phyloP scores from a whole-genome alignment of 495 filamentous ascomycete species.

The Neurospora africana region DNA sequence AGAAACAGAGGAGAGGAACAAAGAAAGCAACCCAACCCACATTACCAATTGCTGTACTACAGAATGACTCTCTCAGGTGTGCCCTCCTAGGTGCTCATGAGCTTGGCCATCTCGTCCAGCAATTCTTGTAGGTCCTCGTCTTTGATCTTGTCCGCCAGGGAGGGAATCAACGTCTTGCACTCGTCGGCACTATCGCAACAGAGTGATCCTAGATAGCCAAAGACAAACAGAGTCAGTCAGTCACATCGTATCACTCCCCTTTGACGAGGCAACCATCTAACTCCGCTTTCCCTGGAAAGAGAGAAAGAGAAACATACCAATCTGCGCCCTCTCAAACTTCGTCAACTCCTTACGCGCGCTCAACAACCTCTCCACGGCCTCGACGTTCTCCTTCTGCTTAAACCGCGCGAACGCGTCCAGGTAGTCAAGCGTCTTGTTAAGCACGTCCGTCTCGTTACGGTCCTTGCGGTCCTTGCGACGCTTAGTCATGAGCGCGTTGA shows the following conservation, averaged over 20 bases:
- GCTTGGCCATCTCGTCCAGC: conserved; percentile 79
- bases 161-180: conserved; percentile 92
- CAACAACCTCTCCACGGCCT: conserved; percentile 77
- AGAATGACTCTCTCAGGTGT: neutral
- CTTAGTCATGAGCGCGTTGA: conserved; percentile 74
- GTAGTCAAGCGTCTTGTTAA: conserved; percentile 81
- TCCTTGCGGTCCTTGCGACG: conserved; percentile 54
- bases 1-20: neutral
- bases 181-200: conserved; percentile 89
- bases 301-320: conserved; percentile 49
- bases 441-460: conserved; percentile 58
- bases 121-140: conserved; percentile 81
- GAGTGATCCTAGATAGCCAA: conserved; percentile 53
- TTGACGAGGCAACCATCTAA: too few relatives aligned
- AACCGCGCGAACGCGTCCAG: conserved; percentile 89
- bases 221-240: neutral
- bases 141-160: conserved; percentile 72
- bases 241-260: neutral
- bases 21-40: neutral
- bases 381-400: conserved; percentile 86
- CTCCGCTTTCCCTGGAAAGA: too few relatives aligned
- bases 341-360: conserved; percentile 66
- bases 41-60: neutral
- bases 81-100: conserved; percentile 25
- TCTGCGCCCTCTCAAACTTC: conserved; percentile 85